phyloP scores from a whole-genome alignment of 73 alveolate genomes.

The Tetrahymena malaccensis region DNA sequence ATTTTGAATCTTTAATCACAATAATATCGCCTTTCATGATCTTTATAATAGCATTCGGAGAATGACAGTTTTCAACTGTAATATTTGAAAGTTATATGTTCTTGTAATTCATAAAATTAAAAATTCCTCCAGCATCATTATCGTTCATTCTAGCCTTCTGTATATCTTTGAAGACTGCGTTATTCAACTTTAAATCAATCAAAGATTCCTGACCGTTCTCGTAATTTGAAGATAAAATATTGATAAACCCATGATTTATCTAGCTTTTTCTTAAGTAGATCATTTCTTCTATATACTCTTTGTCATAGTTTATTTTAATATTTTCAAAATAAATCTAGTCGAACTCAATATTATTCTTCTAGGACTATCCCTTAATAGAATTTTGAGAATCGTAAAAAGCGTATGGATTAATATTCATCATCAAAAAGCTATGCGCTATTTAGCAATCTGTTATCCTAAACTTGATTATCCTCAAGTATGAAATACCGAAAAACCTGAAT shows the following conservation, averaged over 20 bases:
- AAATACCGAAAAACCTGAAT: background rate
- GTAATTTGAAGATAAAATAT: background rate
- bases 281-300: background rate
- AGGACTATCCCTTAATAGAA: background rate
- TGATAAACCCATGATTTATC: background rate
- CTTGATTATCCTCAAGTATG: background rate
- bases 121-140: background rate
- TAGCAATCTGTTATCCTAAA: background rate
- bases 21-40: background rate
- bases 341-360: background rate
- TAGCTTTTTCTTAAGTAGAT: background rate
- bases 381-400: background rate
- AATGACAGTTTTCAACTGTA: background rate
- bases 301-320: background rate
- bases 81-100: background rate
- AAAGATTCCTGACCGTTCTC: background rate
- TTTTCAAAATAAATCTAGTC: background rate
- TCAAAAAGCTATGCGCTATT: background rate
- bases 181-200: background rate
- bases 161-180: background rate
- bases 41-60: background rate
- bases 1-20: background rate
- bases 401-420: background rate
- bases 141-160: background rate
- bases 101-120: background rate